Evolutionary conservation across 2,329 filamentous ascomycete genomes (phyloP), one percentile per base, ranked within the genome.

Genomic region (Colletotrichum sp.): DNA sequence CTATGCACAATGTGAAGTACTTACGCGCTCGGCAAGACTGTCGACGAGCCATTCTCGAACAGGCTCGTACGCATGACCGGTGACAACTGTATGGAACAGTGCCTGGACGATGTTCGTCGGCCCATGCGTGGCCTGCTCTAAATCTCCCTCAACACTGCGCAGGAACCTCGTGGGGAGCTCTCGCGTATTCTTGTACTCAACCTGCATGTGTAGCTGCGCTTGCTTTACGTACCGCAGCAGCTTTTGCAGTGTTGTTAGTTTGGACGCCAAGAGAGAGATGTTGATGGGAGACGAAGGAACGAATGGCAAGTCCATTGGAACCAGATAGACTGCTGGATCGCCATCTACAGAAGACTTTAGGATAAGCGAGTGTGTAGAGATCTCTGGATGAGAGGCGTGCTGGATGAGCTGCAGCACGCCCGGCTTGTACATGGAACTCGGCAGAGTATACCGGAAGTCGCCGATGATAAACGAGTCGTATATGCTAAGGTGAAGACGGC

Each of bases 1-100:
- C 68, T 68, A 7, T 34, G 55, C 76, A 6, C 15, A 36, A 69
- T 8, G 6, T 16, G 13, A 30, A 32, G 71, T 34, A 84, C 90
- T 81, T 87, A 96, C 95, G 77, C 95, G 89, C 81, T 98, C 95
- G 9, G 92, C 92, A 34, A 98, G 86, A 78, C 94, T 94, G 81
- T 98, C 95, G 6, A 96, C 92, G 2, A 99, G 89, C 94, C 98
- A 99, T 82, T 98, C 96, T 75, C 92, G 93, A 70, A 99, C 88
- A 24, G 92, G 90, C 12, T 92, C 90, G 68, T 94, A 92, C 30
- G 94, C 95, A 81, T 97, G 92, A 0, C 96, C 96, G 0, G 96
- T 98, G 34, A 95, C 92, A 7, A 95, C 94, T 1, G 96, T 90
- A 81, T 98, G 96, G 82, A 95, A 98, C 10, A 98, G 85, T 6